Conservation (phyloP, 352 stramenopile genomes). For the Phytophthora sp. region DNA sequence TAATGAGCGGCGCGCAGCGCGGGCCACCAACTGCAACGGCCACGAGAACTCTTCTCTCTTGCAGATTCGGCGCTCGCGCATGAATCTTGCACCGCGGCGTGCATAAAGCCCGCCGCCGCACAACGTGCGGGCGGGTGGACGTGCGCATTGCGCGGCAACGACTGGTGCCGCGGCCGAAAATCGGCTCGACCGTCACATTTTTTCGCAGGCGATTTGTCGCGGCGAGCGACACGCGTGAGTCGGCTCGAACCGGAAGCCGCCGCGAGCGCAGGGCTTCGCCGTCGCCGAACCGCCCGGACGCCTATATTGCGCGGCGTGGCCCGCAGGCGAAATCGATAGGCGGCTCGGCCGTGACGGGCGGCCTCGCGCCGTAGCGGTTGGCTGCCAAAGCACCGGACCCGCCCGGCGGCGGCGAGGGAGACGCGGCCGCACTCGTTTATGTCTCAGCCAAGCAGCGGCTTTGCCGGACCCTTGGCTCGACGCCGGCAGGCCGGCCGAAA, state of each 20-base stretch:
- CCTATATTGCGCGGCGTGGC: constrained; percentile 24
- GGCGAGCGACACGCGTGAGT: constrained; percentile 14
- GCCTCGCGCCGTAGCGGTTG: constrained; percentile 4
- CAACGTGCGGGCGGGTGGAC: constrained; percentile 23
- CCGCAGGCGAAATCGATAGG: constrained; percentile 5
- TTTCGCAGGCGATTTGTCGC: constrained; percentile 13
- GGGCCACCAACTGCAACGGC: constrained; percentile 25
- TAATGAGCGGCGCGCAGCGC: constrained; percentile 28
- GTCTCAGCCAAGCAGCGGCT: constrained; percentile 13
- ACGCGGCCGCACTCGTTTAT: no score
- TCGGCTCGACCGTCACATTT: constrained; percentile 30
- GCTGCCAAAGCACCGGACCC: constrained; percentile 34
- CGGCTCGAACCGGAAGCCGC: background rate
- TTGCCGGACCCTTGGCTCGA: no score
- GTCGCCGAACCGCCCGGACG: background rate
- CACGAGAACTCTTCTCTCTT: constrained; percentile 21
- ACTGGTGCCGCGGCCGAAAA: constrained; percentile 24
- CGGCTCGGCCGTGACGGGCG: constrained; percentile 15
- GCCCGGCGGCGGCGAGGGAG: constrained; percentile 5
- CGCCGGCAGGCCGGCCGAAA: no score
- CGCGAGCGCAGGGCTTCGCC: background rate
- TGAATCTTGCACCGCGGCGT: constrained; percentile 25
- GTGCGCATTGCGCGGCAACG: constrained; percentile 15
- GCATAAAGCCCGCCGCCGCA: constrained; percentile 1
- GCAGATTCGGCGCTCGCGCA: constrained; percentile 15